phyloP scores from a whole-genome alignment of 192 early-diverging fungal genomes.

The Lobosporangium transversale region DNA sequence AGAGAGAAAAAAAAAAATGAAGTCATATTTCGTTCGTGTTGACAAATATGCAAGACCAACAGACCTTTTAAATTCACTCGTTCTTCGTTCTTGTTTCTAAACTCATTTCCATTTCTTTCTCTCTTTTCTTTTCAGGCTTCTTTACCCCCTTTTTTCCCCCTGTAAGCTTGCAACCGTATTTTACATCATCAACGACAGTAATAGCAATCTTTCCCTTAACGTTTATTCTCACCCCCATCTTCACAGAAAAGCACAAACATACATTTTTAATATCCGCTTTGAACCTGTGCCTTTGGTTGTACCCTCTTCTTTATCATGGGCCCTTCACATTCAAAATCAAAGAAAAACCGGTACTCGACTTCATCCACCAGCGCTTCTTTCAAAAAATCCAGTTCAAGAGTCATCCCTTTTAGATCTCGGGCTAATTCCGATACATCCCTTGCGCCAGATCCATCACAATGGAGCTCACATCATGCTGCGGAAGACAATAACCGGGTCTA shows the following conservation, averaged over 20 bases:
- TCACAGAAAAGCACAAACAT: neutral
- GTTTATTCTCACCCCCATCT: neutral
- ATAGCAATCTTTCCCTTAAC: too few species aligned
- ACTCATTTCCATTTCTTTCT: neutral
- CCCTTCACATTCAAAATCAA: slow-evolving; percentile 42
- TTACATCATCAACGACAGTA: too few species aligned
- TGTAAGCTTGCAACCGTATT: neutral
- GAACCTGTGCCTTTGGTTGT: neutral
- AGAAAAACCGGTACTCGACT: slow-evolving; percentile 40
- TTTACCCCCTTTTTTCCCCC: neutral
- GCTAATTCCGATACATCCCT: slow-evolving; percentile 1
- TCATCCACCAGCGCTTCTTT: slow-evolving; percentile 1
- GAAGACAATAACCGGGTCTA: neutral
- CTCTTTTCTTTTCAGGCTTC: neutral
- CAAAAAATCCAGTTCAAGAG: slow-evolving; percentile 2
- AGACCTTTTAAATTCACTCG: neutral
- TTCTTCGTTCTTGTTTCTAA: slow-evolving; percentile 23
- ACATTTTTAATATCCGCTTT: too few species aligned
- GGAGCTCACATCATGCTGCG: slow-evolving; percentile 2
- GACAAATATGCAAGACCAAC: too few species aligned
- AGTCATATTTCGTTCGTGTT: too few species aligned
- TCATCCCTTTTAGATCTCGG: neutral
- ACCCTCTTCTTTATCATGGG: slow-evolving; percentile 20
- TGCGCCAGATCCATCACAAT: slow-evolving; percentile 21
- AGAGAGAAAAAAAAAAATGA: too few species aligned